These are phyloP conservation scores for Dactylellina drechsleri DNA, from an alignment of 2,329 filamentous ascomycete genomes.

Conservation along the genomic window DNA sequence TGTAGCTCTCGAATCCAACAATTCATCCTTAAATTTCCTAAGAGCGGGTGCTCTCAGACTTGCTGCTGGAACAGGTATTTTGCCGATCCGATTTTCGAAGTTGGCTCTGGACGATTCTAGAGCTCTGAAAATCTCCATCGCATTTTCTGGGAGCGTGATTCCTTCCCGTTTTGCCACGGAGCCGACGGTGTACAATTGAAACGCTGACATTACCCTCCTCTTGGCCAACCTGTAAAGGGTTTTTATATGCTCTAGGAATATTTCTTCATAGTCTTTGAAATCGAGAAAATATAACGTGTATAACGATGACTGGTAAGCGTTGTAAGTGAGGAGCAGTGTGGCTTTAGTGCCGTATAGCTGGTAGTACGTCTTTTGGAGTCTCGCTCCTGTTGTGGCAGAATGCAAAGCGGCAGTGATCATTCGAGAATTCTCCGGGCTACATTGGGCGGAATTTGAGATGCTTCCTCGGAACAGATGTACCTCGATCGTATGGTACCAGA, in stretches of 20 bases:
- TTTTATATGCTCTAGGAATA: conserved; percentile 39
- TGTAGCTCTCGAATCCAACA: neutral
- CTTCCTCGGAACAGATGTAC: conserved; percentile 42
- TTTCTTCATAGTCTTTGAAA: conserved; percentile 22
- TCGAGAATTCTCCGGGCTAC: conserved; percentile 29
- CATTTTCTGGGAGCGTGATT: conserved; percentile 31
- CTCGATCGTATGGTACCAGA: conserved; percentile 41
- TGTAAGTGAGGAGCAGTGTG: conserved; percentile 35
- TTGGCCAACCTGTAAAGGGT: conserved; percentile 27
- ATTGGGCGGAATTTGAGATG: conserved; percentile 21
- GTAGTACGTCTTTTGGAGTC: conserved; percentile 34
- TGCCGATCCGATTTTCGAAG: conserved; percentile 20
- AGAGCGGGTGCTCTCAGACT: conserved; percentile 28
- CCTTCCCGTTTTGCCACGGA: conserved; percentile 31
- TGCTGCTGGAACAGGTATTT: conserved; percentile 39
- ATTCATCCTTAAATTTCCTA: conserved; percentile 38
- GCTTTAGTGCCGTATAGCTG: conserved; percentile 37
- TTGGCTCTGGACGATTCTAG: conserved; percentile 6
- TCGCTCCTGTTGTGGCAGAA: conserved; percentile 8
- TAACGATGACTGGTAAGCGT: conserved; percentile 37
- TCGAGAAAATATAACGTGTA: conserved; percentile 44
- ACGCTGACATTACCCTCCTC: conserved; percentile 32
- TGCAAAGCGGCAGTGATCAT: conserved; percentile 33
- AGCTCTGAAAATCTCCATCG: conserved; percentile 18
- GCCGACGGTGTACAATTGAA: conserved; percentile 29